Percentiles rank a stretch among this genome's conserved stretches.
These are phyloP conservation scores for Dipteronia dyeriana DNA, from an alignment of 345 rosid species.

Conservation along the genomic window DNA sequence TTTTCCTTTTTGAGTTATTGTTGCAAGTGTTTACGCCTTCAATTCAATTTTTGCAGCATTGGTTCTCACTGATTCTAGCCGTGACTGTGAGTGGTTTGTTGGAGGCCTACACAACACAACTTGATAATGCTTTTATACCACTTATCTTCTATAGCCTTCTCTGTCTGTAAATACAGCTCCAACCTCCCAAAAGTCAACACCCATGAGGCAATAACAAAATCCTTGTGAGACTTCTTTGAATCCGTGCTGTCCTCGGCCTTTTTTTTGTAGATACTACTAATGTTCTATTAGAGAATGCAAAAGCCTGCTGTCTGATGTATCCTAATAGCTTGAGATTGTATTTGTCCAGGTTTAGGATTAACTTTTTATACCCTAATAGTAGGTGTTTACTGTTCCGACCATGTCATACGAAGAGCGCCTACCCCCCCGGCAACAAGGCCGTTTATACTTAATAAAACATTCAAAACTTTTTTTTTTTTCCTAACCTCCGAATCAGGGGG, in stretches of 20 bases:
- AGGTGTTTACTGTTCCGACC: neutral
- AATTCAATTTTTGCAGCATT: constrained; percentile 55
- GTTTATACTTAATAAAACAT: neutral
- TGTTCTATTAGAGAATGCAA: neutral
- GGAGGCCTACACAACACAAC: constrained; percentile 94
- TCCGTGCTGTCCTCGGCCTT: neutral
- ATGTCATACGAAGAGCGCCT: neutral
- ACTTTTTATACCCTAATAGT: neutral
- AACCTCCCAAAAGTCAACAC: neutral
- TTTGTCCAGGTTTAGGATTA: constrained; percentile 9
- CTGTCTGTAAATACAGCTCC: constrained; percentile 51
- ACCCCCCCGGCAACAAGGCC: neutral
- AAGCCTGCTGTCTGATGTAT: neutral
- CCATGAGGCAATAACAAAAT: neutral
- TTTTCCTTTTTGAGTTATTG: neutral
- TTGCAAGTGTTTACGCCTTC: constrained; percentile 7
- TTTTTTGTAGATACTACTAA: neutral
- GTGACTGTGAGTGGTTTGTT: constrained; percentile 79
- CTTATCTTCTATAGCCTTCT: constrained; percentile 95
- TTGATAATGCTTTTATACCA: constrained; percentile 93
- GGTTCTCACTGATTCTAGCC: constrained; percentile 78
- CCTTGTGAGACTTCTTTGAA: neutral
- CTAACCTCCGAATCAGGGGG: constrained; percentile 1
- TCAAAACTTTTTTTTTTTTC: neutral
- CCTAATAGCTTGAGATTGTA: neutral